Conservation (phyloP, 2,329 filamentous ascomycete species). For the Trichoderma koningii region DNA sequence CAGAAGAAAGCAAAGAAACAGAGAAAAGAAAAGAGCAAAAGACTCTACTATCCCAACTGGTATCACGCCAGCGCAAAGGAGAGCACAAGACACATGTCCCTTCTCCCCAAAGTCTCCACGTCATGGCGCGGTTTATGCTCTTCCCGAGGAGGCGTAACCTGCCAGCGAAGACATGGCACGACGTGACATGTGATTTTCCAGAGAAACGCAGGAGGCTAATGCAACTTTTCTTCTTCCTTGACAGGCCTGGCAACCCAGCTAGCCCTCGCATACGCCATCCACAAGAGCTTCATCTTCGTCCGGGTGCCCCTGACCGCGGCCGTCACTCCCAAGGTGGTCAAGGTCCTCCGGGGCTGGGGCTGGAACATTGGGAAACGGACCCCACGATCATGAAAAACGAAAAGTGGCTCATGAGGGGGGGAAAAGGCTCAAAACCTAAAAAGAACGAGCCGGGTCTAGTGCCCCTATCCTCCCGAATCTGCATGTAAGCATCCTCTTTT, state of each 20-base stretch:
- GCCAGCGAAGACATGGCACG: neutral
- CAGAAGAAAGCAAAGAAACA: too few species aligned
- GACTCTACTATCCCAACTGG: too few species aligned
- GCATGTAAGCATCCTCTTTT: conserved; percentile 14
- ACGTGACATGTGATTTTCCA: neutral
- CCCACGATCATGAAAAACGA: conserved; percentile 26
- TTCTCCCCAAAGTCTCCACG: conserved; percentile 11
- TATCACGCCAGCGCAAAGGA: too few species aligned
- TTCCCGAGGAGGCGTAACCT: neutral
- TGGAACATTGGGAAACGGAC: conserved; percentile 86
- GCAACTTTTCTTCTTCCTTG: neutral
- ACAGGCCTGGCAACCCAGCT: conserved; percentile 75
- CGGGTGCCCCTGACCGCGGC: conserved; percentile 91
- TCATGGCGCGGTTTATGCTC: neutral
- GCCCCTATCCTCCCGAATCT: neutral
- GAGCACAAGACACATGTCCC: neutral
- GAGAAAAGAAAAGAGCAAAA: too few species aligned
- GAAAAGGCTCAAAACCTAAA: neutral
- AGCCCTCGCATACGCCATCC: conserved; percentile 90
- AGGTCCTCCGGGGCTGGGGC: conserved; percentile 81
- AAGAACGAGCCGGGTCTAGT: neutral
- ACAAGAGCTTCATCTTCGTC: conserved; percentile 97
- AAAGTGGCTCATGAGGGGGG: neutral
- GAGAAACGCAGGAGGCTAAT: conserved; percentile 32
- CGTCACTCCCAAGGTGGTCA: conserved; percentile 92